These are phyloP conservation scores for Pugionium dolabratum DNA, from an alignment of 345 rosid species.

Conservation along the genomic window DNA sequence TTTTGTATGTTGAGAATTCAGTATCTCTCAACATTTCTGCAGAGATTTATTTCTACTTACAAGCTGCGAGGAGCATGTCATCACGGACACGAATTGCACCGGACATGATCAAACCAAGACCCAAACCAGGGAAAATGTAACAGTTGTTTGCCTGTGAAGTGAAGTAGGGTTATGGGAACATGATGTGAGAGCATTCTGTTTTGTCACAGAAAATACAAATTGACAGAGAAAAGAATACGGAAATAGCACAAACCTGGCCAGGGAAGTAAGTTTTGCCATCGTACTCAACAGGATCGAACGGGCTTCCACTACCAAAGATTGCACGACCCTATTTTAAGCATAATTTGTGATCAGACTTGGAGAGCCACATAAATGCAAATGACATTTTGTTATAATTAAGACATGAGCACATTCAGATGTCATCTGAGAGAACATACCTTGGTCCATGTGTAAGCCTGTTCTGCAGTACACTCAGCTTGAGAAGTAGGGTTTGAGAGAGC, in stretches of 20 bases:
- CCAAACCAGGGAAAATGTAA: slow-evolving; percentile 93
- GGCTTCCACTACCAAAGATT: slow-evolving; percentile 98
- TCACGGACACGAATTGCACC: slow-evolving; percentile 92
- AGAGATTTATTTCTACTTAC: slow-evolving; percentile 51
- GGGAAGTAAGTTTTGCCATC: slow-evolving; percentile 69
- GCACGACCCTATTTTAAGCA: slow-evolving; percentile 74
- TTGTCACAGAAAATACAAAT: background rate
- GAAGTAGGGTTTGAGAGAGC: slow-evolving; percentile 97
- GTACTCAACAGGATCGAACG: slow-evolving; percentile 78
- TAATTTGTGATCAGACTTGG: slow-evolving; percentile 21
- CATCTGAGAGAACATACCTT: slow-evolving; percentile 47
- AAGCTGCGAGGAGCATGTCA: slow-evolving; percentile 97
- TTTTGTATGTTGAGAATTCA: background rate
- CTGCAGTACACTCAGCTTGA: slow-evolving; percentile 97
- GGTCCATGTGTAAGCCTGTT: slow-evolving; percentile 95
- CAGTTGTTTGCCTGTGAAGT: slow-evolving; percentile 86
- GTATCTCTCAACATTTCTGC: background rate
- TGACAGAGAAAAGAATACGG: slow-evolving; percentile 5
- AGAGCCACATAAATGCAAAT: slow-evolving; percentile 19
- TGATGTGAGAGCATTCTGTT: slow-evolving; percentile 18
- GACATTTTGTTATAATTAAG: background rate
- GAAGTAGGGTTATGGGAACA: background rate
- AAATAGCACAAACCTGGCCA: slow-evolving; percentile 70
- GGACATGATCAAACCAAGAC: slow-evolving; percentile 89
- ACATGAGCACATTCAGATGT: slow-evolving; percentile 1